Percentiles rank a stretch among this genome's conserved stretches.
These are phyloP conservation scores for Leavenworthia alabamica DNA, from an alignment of 345 rosid species.

Conservation along the genomic window DNA sequence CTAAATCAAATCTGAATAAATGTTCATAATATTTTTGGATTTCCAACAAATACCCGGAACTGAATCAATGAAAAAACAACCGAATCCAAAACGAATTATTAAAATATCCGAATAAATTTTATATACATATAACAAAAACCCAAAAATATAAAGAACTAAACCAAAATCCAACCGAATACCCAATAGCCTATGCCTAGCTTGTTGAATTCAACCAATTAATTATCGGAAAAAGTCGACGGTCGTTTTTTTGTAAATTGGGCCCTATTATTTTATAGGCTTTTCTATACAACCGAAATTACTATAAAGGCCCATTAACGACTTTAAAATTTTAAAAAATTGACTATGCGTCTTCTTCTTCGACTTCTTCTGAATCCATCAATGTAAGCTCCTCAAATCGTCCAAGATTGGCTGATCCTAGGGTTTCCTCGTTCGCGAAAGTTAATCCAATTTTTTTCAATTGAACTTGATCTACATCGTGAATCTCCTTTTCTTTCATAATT, in stretches of 20 bases:
- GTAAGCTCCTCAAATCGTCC: not conserved
- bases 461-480: not conserved
- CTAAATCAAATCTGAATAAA: too few species aligned
- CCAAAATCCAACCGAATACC: too few species aligned
- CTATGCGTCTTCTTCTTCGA: not conserved
- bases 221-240: not conserved
- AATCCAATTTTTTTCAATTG: not conserved
- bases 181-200: too few species aligned
- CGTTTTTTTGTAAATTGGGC: not conserved
- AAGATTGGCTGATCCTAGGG: not conserved
- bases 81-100: too few species aligned
- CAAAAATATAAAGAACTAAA: too few species aligned
- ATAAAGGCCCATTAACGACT: not conserved
- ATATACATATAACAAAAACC: too few species aligned
- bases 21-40: too few species aligned
- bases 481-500: not conserved
- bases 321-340: not conserved
- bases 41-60: too few species aligned
- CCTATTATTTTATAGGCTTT: conserved; percentile 5
- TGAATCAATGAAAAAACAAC: too few species aligned
- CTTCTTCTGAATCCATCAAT: not conserved
- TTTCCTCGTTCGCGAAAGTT: not conserved
- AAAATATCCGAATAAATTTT: too few species aligned
- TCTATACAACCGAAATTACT: not conserved
- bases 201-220: not conserved